Evolutionary conservation across 768 basidiomycete species (phyloP), one percentile per base, ranked within the genome.

Genomic region (Rhizopogon rudus): DNA sequence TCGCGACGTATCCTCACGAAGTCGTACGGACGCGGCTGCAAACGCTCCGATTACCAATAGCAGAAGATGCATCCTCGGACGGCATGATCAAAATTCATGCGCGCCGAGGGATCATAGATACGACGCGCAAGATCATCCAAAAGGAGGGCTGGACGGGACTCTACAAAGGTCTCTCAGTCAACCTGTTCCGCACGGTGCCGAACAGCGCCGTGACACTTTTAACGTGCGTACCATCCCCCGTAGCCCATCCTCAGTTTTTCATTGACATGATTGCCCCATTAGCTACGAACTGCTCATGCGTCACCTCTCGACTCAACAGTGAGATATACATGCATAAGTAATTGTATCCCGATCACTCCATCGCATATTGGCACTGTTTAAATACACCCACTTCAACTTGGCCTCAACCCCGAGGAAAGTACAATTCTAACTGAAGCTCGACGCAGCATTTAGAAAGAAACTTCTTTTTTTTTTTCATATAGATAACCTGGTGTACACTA

Each of bases 1-100:
- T 98, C 17, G 90, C 88, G 39, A 98, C 97, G 35, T 99, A 99
- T 69, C 97, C 97, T 1, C 97, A 99, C 72, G 97, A 99, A 71
- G 97, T 99, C 43, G 80, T 99, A 37, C 89, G 97, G n/a, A 98
- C 97, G n/a, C 84, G 96, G 5, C 73, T 98, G 46, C 97, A 99
- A 71, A 95, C 96, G 3, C 83, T 87, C 62, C 78, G 82, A 55
- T 81, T 83, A 51, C 87, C 83, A 44, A 75, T 89, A 46, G 75
- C 79, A 43, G 79, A 79, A 61, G 79, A 79, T 59, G 63, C 80
- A 61, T 81, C 81, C 4, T 83, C 83, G 13, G 81, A 83, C 51
- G 82, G 83, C 25, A 81, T 84, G 81, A 62, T 84, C 63, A 81
- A 77, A 64, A 64, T 71, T 33, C 78, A 83, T 56, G 73, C 77